phyloP scores from a whole-genome alignment of 352 stramenopile genomes.

The Phytophthora foliorum region DNA sequence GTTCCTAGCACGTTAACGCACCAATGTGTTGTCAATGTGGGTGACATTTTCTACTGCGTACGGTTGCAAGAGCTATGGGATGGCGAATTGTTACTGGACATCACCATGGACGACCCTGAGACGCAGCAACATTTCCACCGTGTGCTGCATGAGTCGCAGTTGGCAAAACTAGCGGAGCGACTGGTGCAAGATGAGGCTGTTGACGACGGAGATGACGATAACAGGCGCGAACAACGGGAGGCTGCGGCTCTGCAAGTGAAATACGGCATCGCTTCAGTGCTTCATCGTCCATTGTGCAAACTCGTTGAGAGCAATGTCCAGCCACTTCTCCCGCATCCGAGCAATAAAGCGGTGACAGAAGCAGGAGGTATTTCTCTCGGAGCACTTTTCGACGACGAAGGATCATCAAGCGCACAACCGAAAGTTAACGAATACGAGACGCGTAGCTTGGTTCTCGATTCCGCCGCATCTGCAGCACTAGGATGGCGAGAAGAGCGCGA shows the following conservation, averaged over 20 bases:
- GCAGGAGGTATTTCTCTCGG: slow-evolving; percentile 28
- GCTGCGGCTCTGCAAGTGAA: slow-evolving; percentile 34
- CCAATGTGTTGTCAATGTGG: slow-evolving; percentile 59
- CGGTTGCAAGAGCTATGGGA: slow-evolving; percentile 73
- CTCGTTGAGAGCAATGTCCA: slow-evolving; percentile 26
- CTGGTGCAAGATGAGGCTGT: slow-evolving; percentile 35
- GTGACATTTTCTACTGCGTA: slow-evolving; percentile 63
- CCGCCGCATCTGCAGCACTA: neutral
- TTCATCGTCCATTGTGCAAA: slow-evolving; percentile 41
- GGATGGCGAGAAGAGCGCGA: slow-evolving; percentile 17
- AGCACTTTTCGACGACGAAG: slow-evolving; percentile 22
- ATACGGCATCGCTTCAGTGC: slow-evolving; percentile 18
- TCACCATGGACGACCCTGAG: slow-evolving; percentile 69
- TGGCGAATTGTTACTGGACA: slow-evolving; percentile 63
- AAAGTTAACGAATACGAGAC: neutral
- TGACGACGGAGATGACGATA: slow-evolving; percentile 11
- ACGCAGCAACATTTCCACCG: slow-evolving; percentile 42
- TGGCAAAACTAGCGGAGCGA: slow-evolving; percentile 43
- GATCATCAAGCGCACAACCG: neutral
- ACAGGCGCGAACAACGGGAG: slow-evolving; percentile 11
- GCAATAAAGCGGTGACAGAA: slow-evolving; percentile 13
- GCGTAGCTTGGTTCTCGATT: slow-evolving; percentile 15
- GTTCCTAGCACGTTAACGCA: slow-evolving; percentile 55
- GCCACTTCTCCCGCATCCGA: slow-evolving; percentile 30
- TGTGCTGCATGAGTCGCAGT: slow-evolving; percentile 43